These are phyloP conservation scores for Gossypium davidsonii DNA, from an alignment of 441 rosid genomes.

Conservation along the genomic window DNA sequence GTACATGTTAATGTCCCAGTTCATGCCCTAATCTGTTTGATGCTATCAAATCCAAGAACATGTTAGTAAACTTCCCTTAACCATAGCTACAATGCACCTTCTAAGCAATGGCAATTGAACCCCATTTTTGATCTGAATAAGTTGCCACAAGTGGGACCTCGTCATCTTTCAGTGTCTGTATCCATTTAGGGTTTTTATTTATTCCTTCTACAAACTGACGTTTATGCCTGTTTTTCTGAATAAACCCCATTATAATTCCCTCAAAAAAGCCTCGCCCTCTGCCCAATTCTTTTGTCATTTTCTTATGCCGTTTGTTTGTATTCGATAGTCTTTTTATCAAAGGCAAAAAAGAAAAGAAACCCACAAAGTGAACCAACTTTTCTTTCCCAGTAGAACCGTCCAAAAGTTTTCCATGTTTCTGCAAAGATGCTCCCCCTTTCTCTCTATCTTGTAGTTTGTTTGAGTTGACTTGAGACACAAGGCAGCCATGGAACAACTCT, in stretches of 20 bases:
- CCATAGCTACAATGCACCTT: not conserved
- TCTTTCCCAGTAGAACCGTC: conserved; percentile 8
- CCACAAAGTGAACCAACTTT: conserved; percentile 22
- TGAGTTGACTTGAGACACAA: conserved; percentile 12
- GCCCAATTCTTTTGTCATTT: conserved; percentile 21
- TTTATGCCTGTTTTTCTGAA: conserved; percentile 16
- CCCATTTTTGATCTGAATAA: too few relatives aligned
- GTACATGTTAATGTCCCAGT: conserved; percentile 1
- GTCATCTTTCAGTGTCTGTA: conserved; percentile 24
- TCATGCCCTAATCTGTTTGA: not conserved
- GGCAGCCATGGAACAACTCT: not conserved
- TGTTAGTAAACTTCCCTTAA: not conserved
- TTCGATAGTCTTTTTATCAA: not conserved
- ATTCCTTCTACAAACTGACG: conserved; percentile 24
- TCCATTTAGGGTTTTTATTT: conserved; percentile 24
- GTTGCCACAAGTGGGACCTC: conserved; percentile 21
- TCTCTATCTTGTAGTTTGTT: not conserved
- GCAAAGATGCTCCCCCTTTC: not conserved
- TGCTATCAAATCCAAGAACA: not conserved
- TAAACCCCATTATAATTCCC: conserved; percentile 7
- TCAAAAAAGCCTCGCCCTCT: conserved; percentile 3
- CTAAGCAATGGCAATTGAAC: too few relatives aligned
- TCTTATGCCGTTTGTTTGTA: conserved; percentile 17
- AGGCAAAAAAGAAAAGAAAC: not conserved
- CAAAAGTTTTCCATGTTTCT: conserved; percentile 1